Conservation (phyloP, 2,329 filamentous ascomycete genomes). For the Rugonectria rugulosa region DNA sequence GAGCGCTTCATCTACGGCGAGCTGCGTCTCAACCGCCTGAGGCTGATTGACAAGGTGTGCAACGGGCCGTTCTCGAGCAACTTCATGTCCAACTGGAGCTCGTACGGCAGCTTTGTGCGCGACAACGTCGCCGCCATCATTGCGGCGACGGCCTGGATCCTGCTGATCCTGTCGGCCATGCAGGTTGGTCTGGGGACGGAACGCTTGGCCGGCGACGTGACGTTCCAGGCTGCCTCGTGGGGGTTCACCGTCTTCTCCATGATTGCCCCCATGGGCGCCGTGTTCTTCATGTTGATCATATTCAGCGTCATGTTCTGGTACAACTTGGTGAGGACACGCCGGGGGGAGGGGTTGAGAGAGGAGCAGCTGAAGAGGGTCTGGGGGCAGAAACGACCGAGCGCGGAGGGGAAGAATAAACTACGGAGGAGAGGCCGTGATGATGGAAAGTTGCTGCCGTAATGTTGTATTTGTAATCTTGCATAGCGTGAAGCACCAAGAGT, state of each 20-base stretch:
- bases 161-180: conserved; percentile 56
- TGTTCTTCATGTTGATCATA: background rate
- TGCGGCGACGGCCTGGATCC: conserved; percentile 50
- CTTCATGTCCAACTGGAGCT: conserved; percentile 35
- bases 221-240: conserved; percentile 53
- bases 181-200: conserved; percentile 54
- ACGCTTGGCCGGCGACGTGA: conserved; percentile 38
- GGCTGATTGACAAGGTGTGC: conserved; percentile 15
- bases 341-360: background rate
- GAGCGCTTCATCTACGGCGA: conserved; percentile 24
- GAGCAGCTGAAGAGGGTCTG: background rate
- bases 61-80: conserved; percentile 23
- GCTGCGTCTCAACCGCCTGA: conserved; percentile 20
- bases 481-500: too few relatives aligned
- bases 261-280: conserved; percentile 2
- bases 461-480: too few relatives aligned
- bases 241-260: conserved; percentile 49
- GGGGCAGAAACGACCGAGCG: background rate
- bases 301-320: conserved; percentile 2
- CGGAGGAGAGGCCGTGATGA: background rate
- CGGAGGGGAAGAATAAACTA: background rate
- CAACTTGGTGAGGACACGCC: conserved; percentile 3
- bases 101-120: conserved; percentile 51
- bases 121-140: conserved; percentile 53
- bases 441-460: too few relatives aligned